Conservation (phyloP, 495 filamentous ascomycete species). For the Astrothelium macrocarpum region DNA sequence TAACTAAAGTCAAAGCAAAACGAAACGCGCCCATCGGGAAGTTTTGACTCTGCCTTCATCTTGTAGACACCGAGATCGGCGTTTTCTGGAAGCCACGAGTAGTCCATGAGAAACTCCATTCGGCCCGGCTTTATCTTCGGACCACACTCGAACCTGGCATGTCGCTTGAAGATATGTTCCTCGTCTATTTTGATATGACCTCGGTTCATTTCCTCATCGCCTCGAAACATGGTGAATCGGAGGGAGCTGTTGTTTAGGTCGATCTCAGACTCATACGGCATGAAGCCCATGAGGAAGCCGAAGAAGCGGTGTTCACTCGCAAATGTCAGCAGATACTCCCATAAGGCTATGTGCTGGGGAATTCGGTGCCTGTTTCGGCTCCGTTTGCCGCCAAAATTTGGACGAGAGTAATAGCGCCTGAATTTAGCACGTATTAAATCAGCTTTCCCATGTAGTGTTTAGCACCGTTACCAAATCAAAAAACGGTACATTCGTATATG, state of each 20-base stretch:
- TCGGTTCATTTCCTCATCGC: background rate
- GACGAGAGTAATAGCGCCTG: too few species aligned
- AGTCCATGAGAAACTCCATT: slow-evolving; percentile 4
- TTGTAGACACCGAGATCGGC: background rate
- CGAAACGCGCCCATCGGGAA: background rate
- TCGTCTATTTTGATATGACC: background rate
- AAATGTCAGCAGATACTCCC: background rate
- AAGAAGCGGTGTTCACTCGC: background rate
- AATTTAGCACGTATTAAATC: too few species aligned
- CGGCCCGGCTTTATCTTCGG: background rate
- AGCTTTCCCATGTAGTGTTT: too few species aligned
- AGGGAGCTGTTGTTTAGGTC: too few species aligned
- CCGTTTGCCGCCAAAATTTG: too few species aligned
- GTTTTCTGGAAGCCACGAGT: background rate
- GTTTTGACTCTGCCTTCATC: background rate
- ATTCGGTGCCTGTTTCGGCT: too few species aligned
- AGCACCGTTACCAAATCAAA: too few species aligned
- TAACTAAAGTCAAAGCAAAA: background rate
- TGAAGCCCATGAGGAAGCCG: background rate
- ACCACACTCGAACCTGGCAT: background rate
- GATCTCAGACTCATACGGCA: background rate
- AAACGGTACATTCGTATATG: too few species aligned
- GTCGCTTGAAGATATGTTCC: background rate
- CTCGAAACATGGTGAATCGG: background rate
- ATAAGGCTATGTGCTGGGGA: too few species aligned